Base-by-base conservation (phyloP, 164 flowering plant species). In the Brasenia schreberi region DNA sequence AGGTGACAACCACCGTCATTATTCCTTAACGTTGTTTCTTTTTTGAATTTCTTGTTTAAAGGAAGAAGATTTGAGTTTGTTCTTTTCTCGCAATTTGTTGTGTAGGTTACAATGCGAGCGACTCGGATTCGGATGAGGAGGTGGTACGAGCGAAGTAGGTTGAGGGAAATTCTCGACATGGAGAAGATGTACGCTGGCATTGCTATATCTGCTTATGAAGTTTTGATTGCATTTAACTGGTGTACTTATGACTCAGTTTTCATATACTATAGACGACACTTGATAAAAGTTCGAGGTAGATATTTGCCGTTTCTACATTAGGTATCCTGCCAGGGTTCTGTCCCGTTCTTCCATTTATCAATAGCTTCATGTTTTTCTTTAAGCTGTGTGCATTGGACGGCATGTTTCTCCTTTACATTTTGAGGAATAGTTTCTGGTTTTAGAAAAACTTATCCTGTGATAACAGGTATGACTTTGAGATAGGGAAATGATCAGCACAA, bases 51-150 rank as follows among this genome's bases (percentile, higher is more conserved):
- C 64, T 19, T 67, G 69, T n/a, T 10, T 56, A 33, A 33, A 3
- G 39, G 39, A 4, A 23, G 66, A 19, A 64, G 66, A 11, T n/a
- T 27, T 9, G 65, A 56, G 53, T 71, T 66, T 42, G 11, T 45
- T 64, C 10, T 19, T 19, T 18, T 59, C 42, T 11, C 12, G 42
- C 49, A 61, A 9, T 43, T 69, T 66, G 67, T 61, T 69, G 39
- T 61, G 14, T 65, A 87, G 92, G 92, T 65, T 87, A 87, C 68
- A 85, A 85, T 78, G 89, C 87, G 5, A 87, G 92, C 70, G 90
- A 85, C 71, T 85, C 90, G 18, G 92, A 87, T 74, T 84, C 92
- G 17, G 92, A 85, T 79, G 87, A 85, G 62, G 5, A 71, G 4
- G 14, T 5, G 4, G 56, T 49, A 9, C 56, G 16, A 49, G 56